These are phyloP conservation scores for Hyphopichia khmerensis DNA, from an alignment of 1,139 yeast species.

Conservation along the genomic window DNA sequence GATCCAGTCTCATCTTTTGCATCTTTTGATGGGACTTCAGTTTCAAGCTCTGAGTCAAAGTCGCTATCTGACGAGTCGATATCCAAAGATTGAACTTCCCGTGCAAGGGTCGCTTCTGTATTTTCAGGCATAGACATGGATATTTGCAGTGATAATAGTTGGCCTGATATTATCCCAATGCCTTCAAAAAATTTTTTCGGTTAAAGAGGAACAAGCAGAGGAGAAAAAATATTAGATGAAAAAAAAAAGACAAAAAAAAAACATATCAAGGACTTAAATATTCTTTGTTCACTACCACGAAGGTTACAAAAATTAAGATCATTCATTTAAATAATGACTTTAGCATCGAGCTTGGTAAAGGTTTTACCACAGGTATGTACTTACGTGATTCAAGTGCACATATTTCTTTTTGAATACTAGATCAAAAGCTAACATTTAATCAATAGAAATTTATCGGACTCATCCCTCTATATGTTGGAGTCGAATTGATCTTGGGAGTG, in stretches of 20 bases:
- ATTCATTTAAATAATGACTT: conserved; percentile 1
- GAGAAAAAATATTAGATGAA: no score
- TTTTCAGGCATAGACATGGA: no score
- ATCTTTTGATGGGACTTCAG: conserved; percentile 3
- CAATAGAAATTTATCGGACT: conserved; percentile 52
- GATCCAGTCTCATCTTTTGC: background rate
- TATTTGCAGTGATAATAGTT: no score
- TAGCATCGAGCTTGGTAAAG: conserved; percentile 2
- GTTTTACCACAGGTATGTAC: conserved; percentile 28
- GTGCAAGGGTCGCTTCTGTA: background rate
- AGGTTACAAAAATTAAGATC: no score
- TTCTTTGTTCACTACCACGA: no score
- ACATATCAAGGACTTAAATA: no score
- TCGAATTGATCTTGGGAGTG: conserved; percentile 76
- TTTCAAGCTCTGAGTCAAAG: conserved; percentile 12
- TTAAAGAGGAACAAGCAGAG: no score
- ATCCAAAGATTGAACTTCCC: background rate
- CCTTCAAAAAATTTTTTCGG: no score
- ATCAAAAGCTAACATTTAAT: background rate
- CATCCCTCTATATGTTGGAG: conserved; percentile 83
- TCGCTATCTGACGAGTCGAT: background rate
- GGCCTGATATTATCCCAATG: no score
- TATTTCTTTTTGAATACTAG: no score
- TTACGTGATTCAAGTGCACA: background rate
- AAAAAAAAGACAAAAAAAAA: no score